Percentiles rank a stretch among this genome's conserved stretches.
Evolutionary conservation across 176 grass and related monocot genomes (phyloP).

Genomic region (Carex parvula): DNA sequence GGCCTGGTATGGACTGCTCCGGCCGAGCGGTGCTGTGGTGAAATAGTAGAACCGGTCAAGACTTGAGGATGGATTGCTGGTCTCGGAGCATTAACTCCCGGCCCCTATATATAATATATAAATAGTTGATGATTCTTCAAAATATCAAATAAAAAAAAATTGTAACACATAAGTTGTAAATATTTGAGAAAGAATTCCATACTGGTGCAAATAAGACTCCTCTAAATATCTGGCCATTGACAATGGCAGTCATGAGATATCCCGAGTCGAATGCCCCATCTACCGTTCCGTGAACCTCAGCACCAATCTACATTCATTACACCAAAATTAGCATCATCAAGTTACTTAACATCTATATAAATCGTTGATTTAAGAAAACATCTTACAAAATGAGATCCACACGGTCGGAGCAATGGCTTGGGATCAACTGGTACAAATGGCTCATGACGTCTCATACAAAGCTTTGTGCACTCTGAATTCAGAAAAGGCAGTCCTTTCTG

Average conservation of each 20-base stretch:
- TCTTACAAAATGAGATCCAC: slow-evolving; percentile 46
- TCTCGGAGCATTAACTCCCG: slow-evolving; percentile 55
- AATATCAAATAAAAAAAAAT: neutral
- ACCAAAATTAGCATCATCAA: neutral
- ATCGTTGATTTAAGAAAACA: neutral
- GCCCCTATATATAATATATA: slow-evolving; percentile 39
- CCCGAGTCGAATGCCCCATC: slow-evolving; percentile 95
- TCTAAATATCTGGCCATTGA: slow-evolving; percentile 88
- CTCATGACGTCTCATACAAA: slow-evolving; percentile 43
- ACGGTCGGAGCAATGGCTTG: slow-evolving; percentile 38
- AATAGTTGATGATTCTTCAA: neutral
- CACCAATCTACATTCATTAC: slow-evolving; percentile 56
- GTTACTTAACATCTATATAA: neutral
- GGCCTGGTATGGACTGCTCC: slow-evolving; percentile 52
- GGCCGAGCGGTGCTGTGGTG: slow-evolving; percentile 37
- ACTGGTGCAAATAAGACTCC: slow-evolving; percentile 91
- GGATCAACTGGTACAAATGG: slow-evolving; percentile 52
- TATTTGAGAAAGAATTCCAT: slow-evolving; percentile 27
- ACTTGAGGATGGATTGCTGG: slow-evolving; percentile 47
- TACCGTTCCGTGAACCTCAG: slow-evolving; percentile 65
- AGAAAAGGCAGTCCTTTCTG: slow-evolving; percentile 19
- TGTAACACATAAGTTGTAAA: neutral
- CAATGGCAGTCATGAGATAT: slow-evolving; percentile 78
- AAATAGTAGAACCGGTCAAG: slow-evolving; percentile 41
- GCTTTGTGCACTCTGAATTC: neutral